Evolutionary conservation across 176 grass and related monocot species (phyloP), one percentile per base, ranked within the genome.

Genomic region (Musa schizocarpa): DNA sequence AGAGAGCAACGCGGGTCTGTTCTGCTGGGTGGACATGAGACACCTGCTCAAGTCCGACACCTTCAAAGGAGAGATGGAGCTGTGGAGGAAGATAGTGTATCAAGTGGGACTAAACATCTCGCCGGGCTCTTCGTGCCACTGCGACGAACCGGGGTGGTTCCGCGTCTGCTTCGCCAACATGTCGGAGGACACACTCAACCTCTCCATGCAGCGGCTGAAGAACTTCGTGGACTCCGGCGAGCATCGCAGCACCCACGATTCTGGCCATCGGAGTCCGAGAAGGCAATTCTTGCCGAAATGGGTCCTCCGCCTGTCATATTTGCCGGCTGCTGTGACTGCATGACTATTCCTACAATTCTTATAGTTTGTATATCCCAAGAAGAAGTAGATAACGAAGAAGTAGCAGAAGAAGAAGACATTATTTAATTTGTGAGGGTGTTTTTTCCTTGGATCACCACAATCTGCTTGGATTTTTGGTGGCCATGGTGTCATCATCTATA

Each of bases 101-200:
- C 79, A 87, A 21, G 90, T 96, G 9, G 83, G 93, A 63, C 85
- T 96, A 55, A 96, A 96, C 85, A 74, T 96, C 71, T 96, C 90
- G 0, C 93, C 93, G 5, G 93, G 93, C 0, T 90, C 87, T 6
- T 96, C 93, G 0, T 96, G 93, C 77, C 93, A 97, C 82, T 97
- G 93, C 89, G 57, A 68, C 29, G 90, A 97, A 59, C 87, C 93
- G 3, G 93, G 93, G 0, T 92, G 93, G 93, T 96, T 96, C 75
- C 89, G 93, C 27, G 75, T 96, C 54, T 96, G 93, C 86, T 96
- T 96, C 71, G 93, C 93, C 52, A 96, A 96, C 82, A 92, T 96
- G 82, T 88, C 87, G n/a, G 63, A 77, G 43, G 83, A 90, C 73
- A 96, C 93, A 1, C 84, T 96, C 66, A 79, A 90, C 70, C 77